Evolutionary conservation across 2,329 filamentous ascomycete genomes (phyloP), one percentile per base, ranked within the genome.

Genomic region (Epichloe gansuensis): DNA sequence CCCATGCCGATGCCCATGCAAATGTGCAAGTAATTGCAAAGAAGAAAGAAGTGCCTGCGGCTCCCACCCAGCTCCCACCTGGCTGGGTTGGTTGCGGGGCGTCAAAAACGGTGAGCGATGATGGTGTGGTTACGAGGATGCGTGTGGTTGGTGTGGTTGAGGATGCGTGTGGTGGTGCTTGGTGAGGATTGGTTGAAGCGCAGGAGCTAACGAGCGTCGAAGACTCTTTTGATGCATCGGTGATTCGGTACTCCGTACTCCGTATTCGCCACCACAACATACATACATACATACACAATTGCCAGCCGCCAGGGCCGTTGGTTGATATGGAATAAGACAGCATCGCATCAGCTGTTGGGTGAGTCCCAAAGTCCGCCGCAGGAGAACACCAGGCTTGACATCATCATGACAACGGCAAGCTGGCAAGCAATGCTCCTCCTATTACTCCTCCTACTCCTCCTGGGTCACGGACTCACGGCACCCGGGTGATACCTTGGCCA

Each of bases 71-170:
- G 17, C 17, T 38, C 13, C 28, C 49, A 50, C 41, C 13, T 42
- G 46, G 34, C 41, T 34, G 25, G 37, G 41, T 42, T 49, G 51
- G 41, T 50, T 39, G 51, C 34, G 42, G 17, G 23, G 34, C 47
- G 37, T 53, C 23, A 46, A 53, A 45, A 53, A 50, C 52, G 52
- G 52, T 50, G 51, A 52, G 51, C 34, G 17, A 43, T 53, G 47
- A 31, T 31, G 41, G 41, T 51, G 49, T 51, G 49, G 49, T 51
- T 39, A 34, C n/a, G 41, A n/a, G 44, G 44, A n/a, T 21, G 28
- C 8, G 17, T 35, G 44, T 46, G 28, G 31, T 46, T n/a, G 25
- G 49, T 38, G 49, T 51, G 42, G n/a, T 41, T 41, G 52, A 12
- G 17, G 28, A 34, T 21, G 42, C 31, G 46, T 53, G 51, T 46